Base-by-base conservation (phyloP, 257 asterid species). In the Eucommia ulmoides region DNA sequence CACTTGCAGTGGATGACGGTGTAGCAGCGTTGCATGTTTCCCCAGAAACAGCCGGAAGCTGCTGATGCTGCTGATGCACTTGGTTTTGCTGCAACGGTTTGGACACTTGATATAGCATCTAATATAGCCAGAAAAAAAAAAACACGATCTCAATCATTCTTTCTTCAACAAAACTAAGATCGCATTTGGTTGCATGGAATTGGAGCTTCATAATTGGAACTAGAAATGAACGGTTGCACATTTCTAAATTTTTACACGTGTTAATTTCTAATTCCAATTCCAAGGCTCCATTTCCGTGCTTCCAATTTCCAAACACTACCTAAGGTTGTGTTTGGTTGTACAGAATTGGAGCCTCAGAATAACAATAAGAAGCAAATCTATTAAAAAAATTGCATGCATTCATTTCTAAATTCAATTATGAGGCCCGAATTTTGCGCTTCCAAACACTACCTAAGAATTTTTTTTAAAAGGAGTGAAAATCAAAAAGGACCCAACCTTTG, bases 1-100 rank as follows among this genome's bases (percentile, higher is more conserved):
- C 68, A 76, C 74, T 78, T 35, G 63, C 72, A n/a, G 93, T 67
- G 60, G 95, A 68, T 55, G 81, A 66, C 33, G 72, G 78, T 51
- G 78, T 63, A 60, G 60, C 74, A 72, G 50, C 51, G 17, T 26
- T 38, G 45, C 69, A 52, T 22, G 68, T 69, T 76, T 79, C 93
- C 42, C 65, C 82, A 45, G 79, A 66, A 29, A 82, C 54, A 49
- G 66, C 63, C 12, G 74, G 71, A 50, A 56, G 67, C 65, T 65
- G 80, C 45, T 65, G 77, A 49, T 74, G 58, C 52, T 51, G 72
- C 62, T 74, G 89, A 65, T 63, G 82, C 33, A 54, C 55, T 48
- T 68, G 51, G 33, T 68, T 24, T 72, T 46, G 69, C 24, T 77
- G 52, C 41, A 73, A 62, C 53, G 61, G 83, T 50, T 64, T 65